Evolutionary conservation across 345 rosid species (phyloP).

Genomic region (Chamaenerion angustifolium): DNA sequence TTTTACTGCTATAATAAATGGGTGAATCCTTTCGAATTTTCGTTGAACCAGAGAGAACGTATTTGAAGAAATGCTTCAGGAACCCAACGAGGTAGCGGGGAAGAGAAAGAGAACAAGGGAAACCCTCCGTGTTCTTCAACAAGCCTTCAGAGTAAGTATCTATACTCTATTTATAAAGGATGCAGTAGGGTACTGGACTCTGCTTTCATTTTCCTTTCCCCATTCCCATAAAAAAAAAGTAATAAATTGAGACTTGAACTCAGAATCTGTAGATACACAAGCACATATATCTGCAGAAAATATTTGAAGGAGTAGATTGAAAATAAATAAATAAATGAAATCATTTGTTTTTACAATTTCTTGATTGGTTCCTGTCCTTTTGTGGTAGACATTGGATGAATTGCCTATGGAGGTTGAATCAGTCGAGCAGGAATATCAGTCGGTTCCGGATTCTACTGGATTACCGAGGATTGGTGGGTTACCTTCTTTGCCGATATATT

Average conservation of each 20-base stretch:
- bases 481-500: constrained; percentile 43
- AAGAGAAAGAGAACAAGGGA: constrained; percentile 83
- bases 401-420: constrained; percentile 85
- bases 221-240: no score
- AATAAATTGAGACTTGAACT: no score
- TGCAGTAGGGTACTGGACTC: no score
- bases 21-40: not conserved
- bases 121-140: constrained; percentile 75
- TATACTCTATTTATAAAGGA: no score
- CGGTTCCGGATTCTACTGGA: constrained; percentile 56
- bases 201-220: no score
- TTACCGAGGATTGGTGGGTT: constrained; percentile 68
- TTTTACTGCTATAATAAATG: not conserved
- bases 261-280: not conserved
- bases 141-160: constrained; percentile 67
- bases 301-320: not conserved
- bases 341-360: not conserved
- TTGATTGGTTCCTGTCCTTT: not conserved
- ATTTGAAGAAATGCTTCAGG: constrained; percentile 98
- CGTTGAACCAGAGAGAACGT: constrained; percentile 60
- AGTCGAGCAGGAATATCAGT: constrained; percentile 57
- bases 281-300: not conserved
- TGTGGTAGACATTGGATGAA: constrained; percentile 70
- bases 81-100: constrained; percentile 77
- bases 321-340: no score